Base-by-base conservation (phyloP, 2,329 filamentous ascomycete genomes). In the Dichotomopilus funicola region DNA sequence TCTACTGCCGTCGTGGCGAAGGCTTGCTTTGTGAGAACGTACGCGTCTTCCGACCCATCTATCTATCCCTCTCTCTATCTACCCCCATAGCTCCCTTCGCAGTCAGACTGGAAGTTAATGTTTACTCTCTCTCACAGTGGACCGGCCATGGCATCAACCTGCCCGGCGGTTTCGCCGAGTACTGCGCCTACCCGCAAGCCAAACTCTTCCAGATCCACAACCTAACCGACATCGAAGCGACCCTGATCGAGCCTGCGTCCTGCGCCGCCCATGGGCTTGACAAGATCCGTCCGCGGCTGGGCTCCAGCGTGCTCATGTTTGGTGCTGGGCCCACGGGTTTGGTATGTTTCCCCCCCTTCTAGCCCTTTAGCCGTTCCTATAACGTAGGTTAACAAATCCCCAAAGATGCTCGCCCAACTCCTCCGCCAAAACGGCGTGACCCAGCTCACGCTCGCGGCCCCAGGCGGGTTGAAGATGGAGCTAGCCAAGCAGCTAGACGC, bases 131-230 rank as follows among this genome's bases (percentile, higher is more conserved):
- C 2, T 12, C 19, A 0, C 38, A 53, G 49, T 85, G 86, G 69
- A 78, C 82, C 62, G 83, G 82, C 19, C 83, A 87, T 62, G 84
- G 81, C 62, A 81, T 83, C n/a, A 83, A 79, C 61, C 75, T 87
- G 70, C 81, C 86, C 59, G 86, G 86, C 63, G 85, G 86, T 35
- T 89, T 89, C 64, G 86, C 86, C 50, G 85, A 89, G 69, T 89
- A 87, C 75, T 76, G 75, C 62, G 73, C 74, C 37, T 78, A 78
- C 64, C 73, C 76, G 9, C 74, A 76, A 52, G 73, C 71, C 60
- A 77, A 76, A 69, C 81, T 87, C 40, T 86, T 86, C 75, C 80
- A 81, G 66, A 80, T 86, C 66, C 70, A 84, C 61, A 85, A 87
- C 68, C 75, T 88, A 40, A 79, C 74, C 36, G 81, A 85, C 64